These are phyloP conservation scores for Phoma sp. DNA, from an alignment of 2,329 filamentous ascomycete species.

Conservation along the genomic window DNA sequence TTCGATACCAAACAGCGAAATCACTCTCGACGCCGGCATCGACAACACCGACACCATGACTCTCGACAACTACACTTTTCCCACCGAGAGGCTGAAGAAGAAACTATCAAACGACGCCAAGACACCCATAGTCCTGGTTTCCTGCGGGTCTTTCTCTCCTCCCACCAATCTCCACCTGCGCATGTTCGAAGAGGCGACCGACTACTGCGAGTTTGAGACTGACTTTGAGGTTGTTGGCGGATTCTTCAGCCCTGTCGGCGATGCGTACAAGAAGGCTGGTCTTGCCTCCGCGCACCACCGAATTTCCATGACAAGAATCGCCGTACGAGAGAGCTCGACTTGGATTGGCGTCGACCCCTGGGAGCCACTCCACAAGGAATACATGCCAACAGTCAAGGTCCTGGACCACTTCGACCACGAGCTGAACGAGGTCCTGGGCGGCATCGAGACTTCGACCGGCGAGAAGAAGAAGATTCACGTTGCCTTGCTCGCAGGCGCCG, in stretches of 20 bases:
- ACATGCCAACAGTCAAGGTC: slow-evolving; percentile 87
- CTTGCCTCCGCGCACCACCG: slow-evolving; percentile 75
- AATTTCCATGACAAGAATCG: slow-evolving; percentile 86
- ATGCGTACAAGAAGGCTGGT: slow-evolving; percentile 81
- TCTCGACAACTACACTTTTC: slow-evolving; percentile 66
- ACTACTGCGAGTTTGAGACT: slow-evolving; percentile 74
- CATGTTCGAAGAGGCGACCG: slow-evolving; percentile 88
- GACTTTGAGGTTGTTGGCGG: slow-evolving; percentile 87
- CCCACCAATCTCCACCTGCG: slow-evolving; percentile 79
- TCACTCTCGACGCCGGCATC: slow-evolving; percentile 33
- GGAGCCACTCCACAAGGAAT: slow-evolving; percentile 85
- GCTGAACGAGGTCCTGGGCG: slow-evolving; percentile 80
- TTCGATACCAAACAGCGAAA: slow-evolving; percentile 29
- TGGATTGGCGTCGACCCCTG: slow-evolving; percentile 53
- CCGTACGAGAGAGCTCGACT: slow-evolving; percentile 70
- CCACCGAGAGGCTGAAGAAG: slow-evolving; percentile 65
- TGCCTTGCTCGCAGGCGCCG: slow-evolving; percentile 77
- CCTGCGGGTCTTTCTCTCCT: slow-evolving; percentile 75
- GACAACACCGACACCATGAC: slow-evolving; percentile 40
- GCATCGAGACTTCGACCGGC: slow-evolving; percentile 74
- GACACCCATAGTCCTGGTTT: slow-evolving; percentile 71
- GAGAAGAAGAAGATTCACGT: slow-evolving; percentile 74
- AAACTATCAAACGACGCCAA: slow-evolving; percentile 63
- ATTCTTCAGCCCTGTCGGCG: slow-evolving; percentile 80
- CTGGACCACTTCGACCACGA: slow-evolving; percentile 91